Conservation (phyloP, 345 rosid genomes). For the Erucastrum elatum region DNA sequence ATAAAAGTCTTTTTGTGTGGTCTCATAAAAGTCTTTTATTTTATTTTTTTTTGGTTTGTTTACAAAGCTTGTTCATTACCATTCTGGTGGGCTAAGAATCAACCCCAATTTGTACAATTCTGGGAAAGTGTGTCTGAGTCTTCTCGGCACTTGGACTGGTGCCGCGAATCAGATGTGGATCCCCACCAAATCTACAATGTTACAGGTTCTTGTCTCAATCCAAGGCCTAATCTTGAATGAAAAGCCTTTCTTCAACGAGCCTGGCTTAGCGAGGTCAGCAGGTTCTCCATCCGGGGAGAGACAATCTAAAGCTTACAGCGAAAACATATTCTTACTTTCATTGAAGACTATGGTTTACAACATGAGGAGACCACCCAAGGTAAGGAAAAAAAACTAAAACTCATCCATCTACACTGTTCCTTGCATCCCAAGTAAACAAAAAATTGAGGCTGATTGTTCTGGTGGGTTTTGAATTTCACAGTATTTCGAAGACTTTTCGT, state of each 20-base stretch:
- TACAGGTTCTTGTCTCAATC: conserved; percentile 92
- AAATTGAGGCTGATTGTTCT: conserved; percentile 1
- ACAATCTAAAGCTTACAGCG: conserved; percentile 56
- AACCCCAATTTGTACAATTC: conserved; percentile 74
- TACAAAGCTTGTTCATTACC: conserved; percentile 63
- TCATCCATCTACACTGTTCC: not conserved
- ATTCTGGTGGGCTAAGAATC: conserved; percentile 79
- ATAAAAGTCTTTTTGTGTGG: not conserved
- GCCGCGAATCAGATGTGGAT: conserved; percentile 73
- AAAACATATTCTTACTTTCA: conserved; percentile 59
- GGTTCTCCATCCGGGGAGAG: conserved; percentile 38
- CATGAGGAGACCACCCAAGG: conserved; percentile 83
- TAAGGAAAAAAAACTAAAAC: conserved; percentile 15
- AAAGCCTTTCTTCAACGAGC: conserved; percentile 89
- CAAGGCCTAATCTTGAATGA: conserved; percentile 87
- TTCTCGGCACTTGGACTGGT: conserved; percentile 89
- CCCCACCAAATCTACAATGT: conserved; percentile 70
- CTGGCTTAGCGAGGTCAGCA: conserved; percentile 51
- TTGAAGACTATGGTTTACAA: conserved; percentile 70
- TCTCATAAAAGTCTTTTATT: not conserved
- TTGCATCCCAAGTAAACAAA: not conserved
- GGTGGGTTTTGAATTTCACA: conserved; percentile 30
- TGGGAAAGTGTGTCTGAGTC: conserved; percentile 94
- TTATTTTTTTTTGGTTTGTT: conserved; percentile 24
- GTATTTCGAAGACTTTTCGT: conserved; percentile 75